Evolutionary conservation across 805 yeast genomes (phyloP), one percentile per base, ranked within the genome.

Genomic region (Metschnikowia continentalis): DNA sequence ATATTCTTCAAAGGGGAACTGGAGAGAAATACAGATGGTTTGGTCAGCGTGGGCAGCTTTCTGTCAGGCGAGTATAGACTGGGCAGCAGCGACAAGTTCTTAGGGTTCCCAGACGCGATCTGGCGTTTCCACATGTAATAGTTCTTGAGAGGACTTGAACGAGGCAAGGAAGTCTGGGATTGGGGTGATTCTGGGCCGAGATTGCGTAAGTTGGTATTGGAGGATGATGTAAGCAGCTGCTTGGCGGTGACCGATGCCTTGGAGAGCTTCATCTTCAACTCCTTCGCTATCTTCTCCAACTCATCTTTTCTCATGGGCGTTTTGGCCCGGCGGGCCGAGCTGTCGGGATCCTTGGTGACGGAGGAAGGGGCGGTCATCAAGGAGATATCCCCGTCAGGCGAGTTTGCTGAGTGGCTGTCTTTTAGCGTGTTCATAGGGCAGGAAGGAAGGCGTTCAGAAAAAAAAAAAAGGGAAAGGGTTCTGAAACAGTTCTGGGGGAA

Each of bases 161-260:
- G 58, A 19, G 66, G 61, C 35, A 56, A 50, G 32, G 56, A 19
- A 15, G 57, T 47, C 39, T 39, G 56, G 13, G 49, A 44, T 30
- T 49, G 55, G 3, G 61, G 61, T 39, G 59, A 55, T 48, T 42
- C 54, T 17, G 69, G 56, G 62, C 62, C 38, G 59, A 53, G 52
- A 47, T 50, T 36, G 56, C 53, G 57, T 33, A 46, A 41, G 8
- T 66, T 58, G 47, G 62, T 44, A 14, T 46, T 42, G 19, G 51
- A 38, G 5, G 54, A 50, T 14, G 65, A 57, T 23, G 61, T 53
- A 42, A 54, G 57, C 59, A 61, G 64, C 53, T 63, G 75, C 53
- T 71, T 74, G 33, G 78, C 78, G 14, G 78, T 65, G 35, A 72
- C 70, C n/a, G 76, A 69, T 11, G 78, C 78, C 54, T 65, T 67